These are phyloP conservation scores for Boletus rex-veris DNA, from an alignment of 768 basidiomycete genomes.

Conservation along the genomic window DNA sequence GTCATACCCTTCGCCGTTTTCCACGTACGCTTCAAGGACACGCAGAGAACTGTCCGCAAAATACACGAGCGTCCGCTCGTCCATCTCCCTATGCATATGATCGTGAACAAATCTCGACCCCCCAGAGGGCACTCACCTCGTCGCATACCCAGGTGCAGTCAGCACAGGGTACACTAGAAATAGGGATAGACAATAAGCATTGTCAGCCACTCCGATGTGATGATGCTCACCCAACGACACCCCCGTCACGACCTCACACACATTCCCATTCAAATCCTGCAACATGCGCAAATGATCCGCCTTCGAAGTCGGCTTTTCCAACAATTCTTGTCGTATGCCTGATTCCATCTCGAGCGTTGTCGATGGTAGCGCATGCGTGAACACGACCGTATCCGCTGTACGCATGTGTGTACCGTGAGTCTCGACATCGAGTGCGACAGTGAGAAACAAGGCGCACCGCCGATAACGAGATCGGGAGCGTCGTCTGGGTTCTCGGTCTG, in stretches of 20 bases:
- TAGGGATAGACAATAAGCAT: no score
- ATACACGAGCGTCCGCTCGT: constrained; percentile 77
- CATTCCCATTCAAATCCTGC: constrained; percentile 76
- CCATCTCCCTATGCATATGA: constrained; percentile 55
- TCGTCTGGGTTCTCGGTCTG: constrained; percentile 59
- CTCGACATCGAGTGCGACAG: no score
- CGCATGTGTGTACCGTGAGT: no score
- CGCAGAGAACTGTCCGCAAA: constrained; percentile 62
- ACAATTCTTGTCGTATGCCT: constrained; percentile 58
- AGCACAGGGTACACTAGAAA: constrained; percentile 67
- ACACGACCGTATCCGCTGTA: constrained; percentile 92
- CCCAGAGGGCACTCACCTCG: constrained; percentile 43
- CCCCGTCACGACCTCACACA: constrained; percentile 92
- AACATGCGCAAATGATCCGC: constrained; percentile 87
- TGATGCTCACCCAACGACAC: constrained; percentile 67
- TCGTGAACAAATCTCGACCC: background rate
- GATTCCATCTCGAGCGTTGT: constrained; percentile 45
- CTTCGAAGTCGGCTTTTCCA: constrained; percentile 84
- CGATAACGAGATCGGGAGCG: constrained; percentile 76
- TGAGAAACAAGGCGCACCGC: constrained; percentile 40
- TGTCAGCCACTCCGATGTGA: no score
- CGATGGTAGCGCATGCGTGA: constrained; percentile 67
- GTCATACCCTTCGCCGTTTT: constrained; percentile 81
- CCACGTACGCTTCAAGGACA: constrained; percentile 73
- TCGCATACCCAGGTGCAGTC: constrained; percentile 70